phyloP scores from a whole-genome alignment of 805 yeast species.

The Sungouiella blattae region DNA sequence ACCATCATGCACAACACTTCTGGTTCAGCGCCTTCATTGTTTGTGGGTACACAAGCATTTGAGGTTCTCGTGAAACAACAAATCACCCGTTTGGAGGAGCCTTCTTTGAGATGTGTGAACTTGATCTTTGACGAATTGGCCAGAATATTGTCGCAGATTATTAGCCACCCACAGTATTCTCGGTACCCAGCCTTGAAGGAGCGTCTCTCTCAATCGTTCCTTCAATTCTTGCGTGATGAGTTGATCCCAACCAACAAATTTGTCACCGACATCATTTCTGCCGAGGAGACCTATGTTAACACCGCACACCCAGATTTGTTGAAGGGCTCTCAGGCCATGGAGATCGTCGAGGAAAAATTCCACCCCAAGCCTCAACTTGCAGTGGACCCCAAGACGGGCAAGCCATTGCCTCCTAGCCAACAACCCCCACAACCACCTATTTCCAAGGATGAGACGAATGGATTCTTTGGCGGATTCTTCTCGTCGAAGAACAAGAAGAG shows the following conservation, averaged over 20 bases:
- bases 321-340: conserved; percentile 93
- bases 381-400: conserved; percentile 88
- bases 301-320: conserved; percentile 97
- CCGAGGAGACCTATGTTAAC: conserved; percentile 93
- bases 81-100: conserved; percentile 91
- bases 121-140: conserved; percentile 93
- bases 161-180: conserved; percentile 74
- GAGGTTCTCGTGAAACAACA: conserved; percentile 80
- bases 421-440: conserved; percentile 26
- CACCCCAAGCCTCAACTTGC: conserved; percentile 72
- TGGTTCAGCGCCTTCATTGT: conserved; percentile 91
- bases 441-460: conserved; percentile 52
- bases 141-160: conserved; percentile 79
- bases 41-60: conserved; percentile 96
- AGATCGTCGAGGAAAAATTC: conserved; percentile 82
- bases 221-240: conserved; percentile 74
- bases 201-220: conserved; percentile 73
- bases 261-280: conserved; percentile 73
- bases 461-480: conserved; percentile 95
- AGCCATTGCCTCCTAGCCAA: conserved; percentile 55
- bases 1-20: conserved; percentile 96
- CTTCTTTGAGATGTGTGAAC: conserved; percentile 81
- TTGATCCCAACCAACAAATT: conserved; percentile 82
- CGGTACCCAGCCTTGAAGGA: conserved; percentile 92
- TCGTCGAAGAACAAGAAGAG: conserved; percentile 89